Base-by-base conservation (phyloP, 768 basidiomycete genomes). In the Paxillus ammoniavirescens region DNA sequence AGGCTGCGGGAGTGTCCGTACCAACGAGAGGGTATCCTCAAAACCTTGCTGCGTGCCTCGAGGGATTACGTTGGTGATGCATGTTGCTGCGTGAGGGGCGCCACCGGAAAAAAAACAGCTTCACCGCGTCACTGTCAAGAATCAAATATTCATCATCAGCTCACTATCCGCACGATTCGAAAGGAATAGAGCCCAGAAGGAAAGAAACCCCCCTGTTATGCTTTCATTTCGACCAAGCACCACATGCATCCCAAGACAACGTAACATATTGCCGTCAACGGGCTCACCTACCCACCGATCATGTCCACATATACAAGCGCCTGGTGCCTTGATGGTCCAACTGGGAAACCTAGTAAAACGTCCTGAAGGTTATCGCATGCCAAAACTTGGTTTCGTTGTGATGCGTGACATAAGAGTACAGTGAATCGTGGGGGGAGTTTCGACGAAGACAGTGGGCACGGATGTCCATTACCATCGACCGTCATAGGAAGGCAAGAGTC, bases 331-430 rank as follows among this genome's bases (percentile, higher is more conserved):
- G n/a, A 40, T 17, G 35, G 35, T 14, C 15, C 8, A n/a, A 40
- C 38, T 40, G 7, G 38, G 38, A 7, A n/a, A 9, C n/a, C n/a
- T n/a, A 26, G 6, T 14, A 38, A 38, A 7, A 6, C 2, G 37
- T 38, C n/a, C n/a, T 40, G n/a, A 18, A 41, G 6, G 12, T 30
- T 18, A 5, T 17, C n/a, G 28, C 15, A 31, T 18, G 33, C 37
- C 8, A 31, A 4, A 4, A 17, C 26, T 38, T 53, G 33, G 35
- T 56, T 21, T n/a, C 35, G 42, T 48, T 56, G 55, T 52, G 48
- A 54, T 54, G 55, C 52, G 17, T 12, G 42, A 42, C 21, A 35
- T 17, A 14, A 9, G 12, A 5, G 35, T 14, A 35, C 35, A 12
- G 35, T 14, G 12, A 35, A 14, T 35, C 31, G 31, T 33, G 31